Base-by-base conservation (phyloP, 179 eudicot genomes). In the Actinidia polygama region DNA sequence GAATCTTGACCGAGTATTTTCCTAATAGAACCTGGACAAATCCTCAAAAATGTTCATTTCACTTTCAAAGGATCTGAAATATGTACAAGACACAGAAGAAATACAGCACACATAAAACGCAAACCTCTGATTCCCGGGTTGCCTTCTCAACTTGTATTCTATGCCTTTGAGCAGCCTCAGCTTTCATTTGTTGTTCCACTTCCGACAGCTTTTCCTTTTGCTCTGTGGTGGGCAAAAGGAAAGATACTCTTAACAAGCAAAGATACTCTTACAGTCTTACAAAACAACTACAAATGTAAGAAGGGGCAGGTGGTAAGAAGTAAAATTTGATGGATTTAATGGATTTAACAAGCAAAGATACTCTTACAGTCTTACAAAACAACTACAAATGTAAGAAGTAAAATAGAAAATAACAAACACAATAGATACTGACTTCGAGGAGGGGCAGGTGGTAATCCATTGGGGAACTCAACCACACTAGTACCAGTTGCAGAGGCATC, bases 1-100 rank as follows among this genome's bases (percentile, higher is more conserved):
- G 99, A 95, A 85, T 96, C 99, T 89, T 95, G 98, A 71, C 99
- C 99, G 23, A 96, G 97, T 76, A 96, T 96, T 89, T 91, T 95
- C 82, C 95, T 93, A 70, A 96, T 95, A 86, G 99, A n/a, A 92
- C 98, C 99, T 96, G 84, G 67, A 84, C 77, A 63, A 75, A 78
- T 80, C 70, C 51, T 75, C 26, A 77, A 19, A 18, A 23, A 55
- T 40, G 55, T 30, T 75, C 80, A 86, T 61, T 78, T 63, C 71
- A 63, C 73, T 36, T 19, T 55, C 26, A 72, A 26, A 83, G 71
- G 69, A 58, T n/a, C 14, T 7, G n/a, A 78, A 69, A 54, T 16
- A 50, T 67, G 23, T 59, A 75, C 47, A 24, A 58, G 73, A 49
- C 30, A 76, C 26, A 7, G 74, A 7, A 66, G 67, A 70, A 83